Evolutionary conservation across 805 yeast genomes (phyloP).

Genomic region (Lipomyces sp.): DNA sequence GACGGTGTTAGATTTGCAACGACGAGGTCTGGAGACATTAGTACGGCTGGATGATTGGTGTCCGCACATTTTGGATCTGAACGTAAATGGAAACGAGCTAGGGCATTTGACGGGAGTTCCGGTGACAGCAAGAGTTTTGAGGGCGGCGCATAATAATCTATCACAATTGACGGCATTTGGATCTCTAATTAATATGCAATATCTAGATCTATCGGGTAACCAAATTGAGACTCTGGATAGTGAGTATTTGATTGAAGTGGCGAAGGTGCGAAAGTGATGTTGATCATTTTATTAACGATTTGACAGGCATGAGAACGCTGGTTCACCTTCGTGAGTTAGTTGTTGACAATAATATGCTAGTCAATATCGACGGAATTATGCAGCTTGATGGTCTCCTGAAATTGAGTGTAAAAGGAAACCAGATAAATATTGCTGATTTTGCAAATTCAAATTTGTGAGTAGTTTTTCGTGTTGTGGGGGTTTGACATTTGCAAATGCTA

Average conservation of each 20-base stretch:
- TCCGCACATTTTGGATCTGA: constrained; percentile 42
- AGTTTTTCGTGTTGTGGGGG: neutral
- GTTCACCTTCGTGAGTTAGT: constrained; percentile 45
- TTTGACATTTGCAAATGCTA: neutral
- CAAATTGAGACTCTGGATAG: constrained; percentile 40
- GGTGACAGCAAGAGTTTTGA: constrained; percentile 38
- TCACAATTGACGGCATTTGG: constrained; percentile 46
- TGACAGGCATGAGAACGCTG: constrained; percentile 35
- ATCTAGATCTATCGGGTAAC: constrained; percentile 44
- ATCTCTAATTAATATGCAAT: constrained; percentile 44
- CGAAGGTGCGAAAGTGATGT: too few relatives aligned
- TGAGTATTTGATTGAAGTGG: neutral
- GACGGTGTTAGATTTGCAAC: constrained; percentile 38
- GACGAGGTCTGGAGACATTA: constrained; percentile 41
- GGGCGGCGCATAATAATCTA: constrained; percentile 42
- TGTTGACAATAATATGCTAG: constrained; percentile 43
- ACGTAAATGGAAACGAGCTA: constrained; percentile 44
- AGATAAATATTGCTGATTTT: constrained; percentile 30
- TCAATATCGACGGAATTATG: constrained; percentile 41
- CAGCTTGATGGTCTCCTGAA: constrained; percentile 37
- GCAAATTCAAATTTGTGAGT: constrained; percentile 26
- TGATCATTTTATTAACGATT: too few relatives aligned
- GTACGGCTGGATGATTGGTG: constrained; percentile 44
- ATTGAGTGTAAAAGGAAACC: constrained; percentile 32
- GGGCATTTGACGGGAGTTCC: constrained; percentile 49